Conservation (phyloP, 2,329 filamentous ascomycete species). For the Talaromyces sp. region DNA sequence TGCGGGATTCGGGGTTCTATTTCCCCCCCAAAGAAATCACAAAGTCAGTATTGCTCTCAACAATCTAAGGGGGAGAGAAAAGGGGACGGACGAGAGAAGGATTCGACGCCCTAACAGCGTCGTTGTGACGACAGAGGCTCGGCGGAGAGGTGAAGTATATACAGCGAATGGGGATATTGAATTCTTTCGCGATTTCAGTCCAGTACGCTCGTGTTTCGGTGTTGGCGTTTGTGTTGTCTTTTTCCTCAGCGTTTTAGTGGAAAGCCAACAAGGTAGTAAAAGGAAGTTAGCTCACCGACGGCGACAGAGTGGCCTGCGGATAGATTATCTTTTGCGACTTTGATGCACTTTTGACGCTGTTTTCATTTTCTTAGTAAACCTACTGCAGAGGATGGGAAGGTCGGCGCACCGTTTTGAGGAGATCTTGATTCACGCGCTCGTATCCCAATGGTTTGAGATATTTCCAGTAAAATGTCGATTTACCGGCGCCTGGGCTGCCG, state of each 20-base stretch:
- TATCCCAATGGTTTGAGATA: slow-evolving; percentile 75
- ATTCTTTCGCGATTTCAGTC: slow-evolving; percentile 68
- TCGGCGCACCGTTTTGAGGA: slow-evolving; percentile 62
- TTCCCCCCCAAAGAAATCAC: not conserved
- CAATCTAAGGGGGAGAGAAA: not conserved
- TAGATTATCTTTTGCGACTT: slow-evolving; percentile 66
- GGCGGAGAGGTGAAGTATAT: slow-evolving; percentile 75
- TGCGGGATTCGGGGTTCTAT: slow-evolving; percentile 74
- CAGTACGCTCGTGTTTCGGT: slow-evolving; percentile 72
- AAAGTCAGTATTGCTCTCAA: not conserved
- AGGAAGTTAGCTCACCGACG: slow-evolving; percentile 57
- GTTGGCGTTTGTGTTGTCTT: slow-evolving; percentile 96
- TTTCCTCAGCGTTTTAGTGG: not conserved
- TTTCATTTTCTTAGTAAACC: slow-evolving; percentile 10
- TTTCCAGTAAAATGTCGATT: slow-evolving; percentile 85
- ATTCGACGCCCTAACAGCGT: slow-evolving; percentile 70
- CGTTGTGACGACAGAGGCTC: slow-evolving; percentile 77
- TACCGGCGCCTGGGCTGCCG: slow-evolving; percentile 84
- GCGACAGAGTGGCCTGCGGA: slow-evolving; percentile 65
- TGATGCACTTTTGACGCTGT: slow-evolving; percentile 63
- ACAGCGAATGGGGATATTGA: slow-evolving; percentile 74
- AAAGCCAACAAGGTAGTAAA: not conserved
- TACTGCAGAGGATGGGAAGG: no score
- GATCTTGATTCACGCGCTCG: slow-evolving; percentile 84
- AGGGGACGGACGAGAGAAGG: slow-evolving; percentile 34